phyloP scores from a whole-genome alignment of 2,329 filamentous ascomycete genomes.

The Trichoderma arundinaceum region DNA sequence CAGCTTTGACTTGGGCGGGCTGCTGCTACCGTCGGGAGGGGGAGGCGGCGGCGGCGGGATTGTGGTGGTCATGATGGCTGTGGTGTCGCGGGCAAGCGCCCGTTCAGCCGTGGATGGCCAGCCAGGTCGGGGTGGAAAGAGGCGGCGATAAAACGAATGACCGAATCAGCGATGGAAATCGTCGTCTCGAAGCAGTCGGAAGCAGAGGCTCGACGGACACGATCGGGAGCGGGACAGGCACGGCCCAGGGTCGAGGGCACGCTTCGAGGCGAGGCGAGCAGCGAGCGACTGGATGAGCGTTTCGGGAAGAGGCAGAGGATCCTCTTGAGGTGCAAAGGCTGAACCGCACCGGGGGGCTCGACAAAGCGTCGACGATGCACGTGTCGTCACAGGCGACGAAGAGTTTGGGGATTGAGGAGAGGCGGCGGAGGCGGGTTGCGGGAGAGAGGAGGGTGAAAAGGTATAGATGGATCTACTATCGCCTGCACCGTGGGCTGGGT shows the following conservation, averaged over 20 bases:
- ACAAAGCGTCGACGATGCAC: slow-evolving; percentile 25
- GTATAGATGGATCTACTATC: slow-evolving; percentile 19
- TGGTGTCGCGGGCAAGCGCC: slow-evolving; percentile 48
- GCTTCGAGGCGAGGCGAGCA: slow-evolving; percentile 18
- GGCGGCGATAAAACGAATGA: slow-evolving; percentile 10
- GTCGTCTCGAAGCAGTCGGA: slow-evolving; percentile 20
- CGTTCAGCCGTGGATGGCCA: slow-evolving; percentile 47
- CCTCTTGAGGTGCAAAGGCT: slow-evolving; percentile 14
- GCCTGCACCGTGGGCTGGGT: slow-evolving; percentile 19
- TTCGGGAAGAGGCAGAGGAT: slow-evolving; percentile 14
- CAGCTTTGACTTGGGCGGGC: slow-evolving; percentile 34
- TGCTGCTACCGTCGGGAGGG: slow-evolving; percentile 32
- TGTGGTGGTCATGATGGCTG: slow-evolving; percentile 43
- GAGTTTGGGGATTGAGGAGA: slow-evolving; percentile 8
- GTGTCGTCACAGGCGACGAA: slow-evolving; percentile 24
- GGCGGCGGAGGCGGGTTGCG: neutral
- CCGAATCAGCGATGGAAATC: slow-evolving; percentile 4
- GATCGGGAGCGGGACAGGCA: slow-evolving; percentile 10
- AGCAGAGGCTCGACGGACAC: slow-evolving; percentile 15
- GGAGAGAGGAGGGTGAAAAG: slow-evolving; percentile 7
- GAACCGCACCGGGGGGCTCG: slow-evolving; percentile 16
- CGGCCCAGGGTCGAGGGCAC: slow-evolving; percentile 26
- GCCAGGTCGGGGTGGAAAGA: slow-evolving; percentile 40
- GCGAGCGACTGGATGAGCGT: slow-evolving; percentile 13
- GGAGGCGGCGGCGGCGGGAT: slow-evolving; percentile 20